Evolutionary conservation across 1,284 basidiomycete genomes (phyloP).

Genomic region (Rhodotorula sp.): DNA sequence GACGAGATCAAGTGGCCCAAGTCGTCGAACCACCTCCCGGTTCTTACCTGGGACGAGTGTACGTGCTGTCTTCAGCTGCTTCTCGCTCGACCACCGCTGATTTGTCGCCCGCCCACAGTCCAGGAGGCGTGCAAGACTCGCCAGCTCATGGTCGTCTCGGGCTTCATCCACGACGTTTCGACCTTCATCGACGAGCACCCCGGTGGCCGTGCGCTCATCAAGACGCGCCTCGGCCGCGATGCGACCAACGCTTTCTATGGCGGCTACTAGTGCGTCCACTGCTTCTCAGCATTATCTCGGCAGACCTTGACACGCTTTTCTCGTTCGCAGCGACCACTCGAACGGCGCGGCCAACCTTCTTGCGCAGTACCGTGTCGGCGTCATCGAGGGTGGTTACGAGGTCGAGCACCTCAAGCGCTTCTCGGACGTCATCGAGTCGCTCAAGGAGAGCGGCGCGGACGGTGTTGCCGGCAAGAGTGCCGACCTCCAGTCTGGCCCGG

Average conservation of each 20-base stretch:
- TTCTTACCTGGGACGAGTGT: conserved; percentile 85
- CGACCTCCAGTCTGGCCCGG: conserved; percentile 18
- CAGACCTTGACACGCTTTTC: background rate
- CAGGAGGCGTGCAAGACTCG: conserved; percentile 73
- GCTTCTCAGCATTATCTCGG: background rate
- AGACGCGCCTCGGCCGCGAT: conserved; percentile 60
- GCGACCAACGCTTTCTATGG: conserved; percentile 92
- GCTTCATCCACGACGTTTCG: conserved; percentile 87
- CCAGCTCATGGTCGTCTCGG: conserved; percentile 76
- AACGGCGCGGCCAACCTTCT: conserved; percentile 85
- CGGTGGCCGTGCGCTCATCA: conserved; percentile 68
- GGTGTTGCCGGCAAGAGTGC: conserved; percentile 37
- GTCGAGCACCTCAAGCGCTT: conserved; percentile 43
- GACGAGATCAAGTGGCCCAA: conserved; percentile 75
- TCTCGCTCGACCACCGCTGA: conserved; percentile 10
- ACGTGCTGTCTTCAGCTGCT: conserved; percentile 47
- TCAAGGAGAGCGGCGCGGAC: conserved; percentile 27
- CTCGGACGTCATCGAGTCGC: conserved; percentile 34
- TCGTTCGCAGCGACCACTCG: conserved; percentile 64
- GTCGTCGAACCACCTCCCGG: conserved; percentile 67
- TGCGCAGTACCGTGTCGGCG: conserved; percentile 87
- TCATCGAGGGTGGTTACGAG: conserved; percentile 68
- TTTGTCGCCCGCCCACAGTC: conserved; percentile 54
- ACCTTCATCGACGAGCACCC: conserved; percentile 89
- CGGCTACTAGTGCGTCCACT: conserved; percentile 58